Evolutionary conservation across 2,329 filamentous ascomycete genomes (phyloP).

Genomic region (Microsporum ferrugineum): DNA sequence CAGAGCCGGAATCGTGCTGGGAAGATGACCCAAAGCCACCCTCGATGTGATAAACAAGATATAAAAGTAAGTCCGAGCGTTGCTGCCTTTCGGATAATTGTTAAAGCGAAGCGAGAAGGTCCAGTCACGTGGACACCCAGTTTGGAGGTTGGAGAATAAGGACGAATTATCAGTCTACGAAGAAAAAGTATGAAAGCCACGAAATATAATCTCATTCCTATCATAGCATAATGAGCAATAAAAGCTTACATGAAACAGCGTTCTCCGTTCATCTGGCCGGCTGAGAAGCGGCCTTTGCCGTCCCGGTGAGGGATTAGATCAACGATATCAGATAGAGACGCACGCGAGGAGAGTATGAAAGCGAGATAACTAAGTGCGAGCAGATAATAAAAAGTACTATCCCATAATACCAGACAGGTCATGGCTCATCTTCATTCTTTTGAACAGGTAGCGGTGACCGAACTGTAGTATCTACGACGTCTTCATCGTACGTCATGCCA

Average conservation of each 20-base stretch:
- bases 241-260: neutral
- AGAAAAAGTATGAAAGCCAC: neutral
- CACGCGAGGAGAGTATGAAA: neutral
- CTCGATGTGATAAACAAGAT: too few species aligned
- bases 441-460: constrained; percentile 43
- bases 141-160: neutral
- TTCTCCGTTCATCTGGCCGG: neutral
- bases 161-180: neutral
- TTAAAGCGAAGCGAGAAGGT: too few species aligned
- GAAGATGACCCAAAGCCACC: too few species aligned
- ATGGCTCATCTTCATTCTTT: neutral
- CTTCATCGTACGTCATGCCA: constrained; percentile 51
- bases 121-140: too few species aligned
- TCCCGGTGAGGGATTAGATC: neutral
- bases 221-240: neutral
- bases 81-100: too few species aligned
- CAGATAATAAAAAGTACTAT: too few species aligned
- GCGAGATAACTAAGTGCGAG: neutral
- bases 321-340: neutral
- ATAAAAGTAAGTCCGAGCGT: too few species aligned
- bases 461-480: constrained; percentile 55
- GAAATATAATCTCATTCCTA: neutral
- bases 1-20: too few species aligned
- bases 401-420: neutral
- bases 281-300: neutral